phyloP scores from a whole-genome alignment of 192 early-diverging fungal genomes.

The Coemansia sp. region DNA sequence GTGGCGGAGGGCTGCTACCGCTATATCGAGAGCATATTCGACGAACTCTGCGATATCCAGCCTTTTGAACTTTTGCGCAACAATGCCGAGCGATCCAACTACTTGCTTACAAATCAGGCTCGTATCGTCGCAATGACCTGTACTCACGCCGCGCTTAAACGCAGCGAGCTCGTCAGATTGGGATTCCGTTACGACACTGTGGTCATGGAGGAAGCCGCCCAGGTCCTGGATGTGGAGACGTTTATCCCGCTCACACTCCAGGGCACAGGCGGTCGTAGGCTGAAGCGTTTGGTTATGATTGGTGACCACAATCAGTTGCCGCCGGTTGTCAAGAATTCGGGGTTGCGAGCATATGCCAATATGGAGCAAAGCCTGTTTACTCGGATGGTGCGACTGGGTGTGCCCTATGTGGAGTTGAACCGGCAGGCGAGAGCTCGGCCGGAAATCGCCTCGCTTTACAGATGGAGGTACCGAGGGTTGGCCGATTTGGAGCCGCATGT shows the following conservation, averaged over 20 bases:
- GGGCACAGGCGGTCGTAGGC: slow-evolving; percentile 52
- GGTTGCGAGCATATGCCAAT: slow-evolving; percentile 81
- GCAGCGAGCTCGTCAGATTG: slow-evolving; percentile 78
- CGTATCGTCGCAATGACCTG: slow-evolving; percentile 97
- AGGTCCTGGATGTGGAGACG: slow-evolving; percentile 93
- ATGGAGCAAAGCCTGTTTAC: slow-evolving; percentile 97
- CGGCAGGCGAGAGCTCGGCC: slow-evolving; percentile 78
- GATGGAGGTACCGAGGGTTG: slow-evolving; percentile 77
- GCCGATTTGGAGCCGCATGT: slow-evolving; percentile 63
- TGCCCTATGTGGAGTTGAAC: slow-evolving; percentile 89
- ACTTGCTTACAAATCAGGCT: slow-evolving; percentile 93
- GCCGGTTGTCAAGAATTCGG: slow-evolving; percentile 89
- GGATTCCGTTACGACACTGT: slow-evolving; percentile 96
- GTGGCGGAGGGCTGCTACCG: slow-evolving; percentile 75
- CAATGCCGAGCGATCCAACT: slow-evolving; percentile 79
- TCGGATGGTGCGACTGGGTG: slow-evolving; percentile 87
- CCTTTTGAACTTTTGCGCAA: slow-evolving; percentile 91
- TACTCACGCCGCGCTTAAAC: slow-evolving; percentile 92
- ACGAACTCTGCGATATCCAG: slow-evolving; percentile 85
- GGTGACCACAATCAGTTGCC: slow-evolving; percentile 98
- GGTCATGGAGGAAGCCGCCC: slow-evolving; percentile 97
- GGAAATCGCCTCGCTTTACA: slow-evolving; percentile 79
- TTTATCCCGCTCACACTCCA: slow-evolving; percentile 92
- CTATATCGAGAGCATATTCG: slow-evolving; percentile 79
- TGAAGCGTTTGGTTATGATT: slow-evolving; percentile 92